Conservation (phyloP, 441 rosid species). For the Populus hybrid region DNA sequence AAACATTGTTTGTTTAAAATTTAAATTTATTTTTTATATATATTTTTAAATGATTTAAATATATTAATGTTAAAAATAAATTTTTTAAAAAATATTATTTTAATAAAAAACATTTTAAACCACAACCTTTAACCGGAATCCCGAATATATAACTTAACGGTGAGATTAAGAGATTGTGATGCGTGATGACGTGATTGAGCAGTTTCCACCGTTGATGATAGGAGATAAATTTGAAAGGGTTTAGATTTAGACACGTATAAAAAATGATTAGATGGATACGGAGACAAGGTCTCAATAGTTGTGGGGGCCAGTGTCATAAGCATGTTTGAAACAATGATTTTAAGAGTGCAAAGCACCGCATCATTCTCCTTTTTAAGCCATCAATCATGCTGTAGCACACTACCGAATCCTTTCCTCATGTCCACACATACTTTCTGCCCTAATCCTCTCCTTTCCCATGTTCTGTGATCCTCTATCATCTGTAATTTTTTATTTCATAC, state of each 20-base stretch:
- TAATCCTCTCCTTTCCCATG: neutral
- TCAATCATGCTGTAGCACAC: neutral
- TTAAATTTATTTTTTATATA: too few relatives aligned
- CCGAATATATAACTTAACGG: neutral
- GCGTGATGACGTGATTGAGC: neutral
- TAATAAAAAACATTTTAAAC: too few relatives aligned
- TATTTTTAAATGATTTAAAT: too few relatives aligned
- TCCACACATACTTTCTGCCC: neutral
- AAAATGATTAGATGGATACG: neutral
- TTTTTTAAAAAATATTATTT: too few relatives aligned
- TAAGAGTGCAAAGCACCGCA: slow-evolving; percentile 24
- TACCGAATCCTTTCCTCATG: too few relatives aligned
- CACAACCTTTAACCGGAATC: too few relatives aligned
- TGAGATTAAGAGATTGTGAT: neutral
- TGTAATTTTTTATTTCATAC: too few relatives aligned
- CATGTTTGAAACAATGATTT: slow-evolving; percentile 28
- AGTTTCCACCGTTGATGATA: neutral
- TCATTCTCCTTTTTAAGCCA: slow-evolving; percentile 8
- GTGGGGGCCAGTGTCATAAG: slow-evolving; percentile 16
- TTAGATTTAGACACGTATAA: slow-evolving; percentile 25
- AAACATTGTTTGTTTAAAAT: neutral
- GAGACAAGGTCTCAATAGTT: slow-evolving; percentile 1
- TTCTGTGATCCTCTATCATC: too few relatives aligned
- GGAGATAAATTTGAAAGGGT: neutral
- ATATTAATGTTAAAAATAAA: too few relatives aligned